Evolutionary conservation across 164 flowering plant genomes (phyloP).

Genomic region (Umbellularia californica): DNA sequence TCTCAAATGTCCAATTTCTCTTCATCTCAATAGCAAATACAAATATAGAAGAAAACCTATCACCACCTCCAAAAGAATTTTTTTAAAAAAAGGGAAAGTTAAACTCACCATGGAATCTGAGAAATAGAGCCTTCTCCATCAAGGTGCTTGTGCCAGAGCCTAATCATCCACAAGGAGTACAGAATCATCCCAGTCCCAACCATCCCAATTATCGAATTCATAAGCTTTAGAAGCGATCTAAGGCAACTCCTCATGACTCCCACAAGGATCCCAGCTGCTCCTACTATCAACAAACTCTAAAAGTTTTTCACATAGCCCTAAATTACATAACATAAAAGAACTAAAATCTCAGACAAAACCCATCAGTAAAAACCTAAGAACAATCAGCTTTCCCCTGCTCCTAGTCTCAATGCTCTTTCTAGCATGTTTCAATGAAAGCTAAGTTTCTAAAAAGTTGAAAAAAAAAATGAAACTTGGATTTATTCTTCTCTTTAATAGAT

Average conservation of each 20-base stretch:
- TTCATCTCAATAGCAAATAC: not conserved
- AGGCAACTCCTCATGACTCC: constrained; percentile 35
- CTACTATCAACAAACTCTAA: too few species aligned
- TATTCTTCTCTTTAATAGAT: too few species aligned
- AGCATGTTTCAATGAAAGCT: too few species aligned
- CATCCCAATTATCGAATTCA: constrained; percentile 39
- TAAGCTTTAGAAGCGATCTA: constrained; percentile 33
- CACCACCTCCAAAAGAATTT: not conserved
- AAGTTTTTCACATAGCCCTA: not conserved
- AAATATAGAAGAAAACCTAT: not conserved
- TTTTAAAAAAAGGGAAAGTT: not conserved
- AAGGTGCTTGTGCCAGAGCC: constrained; percentile 29
- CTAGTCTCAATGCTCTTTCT: too few species aligned
- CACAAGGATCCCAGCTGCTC: constrained; percentile 20
- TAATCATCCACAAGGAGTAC: constrained; percentile 39
- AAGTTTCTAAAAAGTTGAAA: too few species aligned
- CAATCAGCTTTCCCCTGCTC: not conserved
- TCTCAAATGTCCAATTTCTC: not conserved
- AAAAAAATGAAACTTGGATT: too few species aligned
- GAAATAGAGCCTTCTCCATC: constrained; percentile 8
- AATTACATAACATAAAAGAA: not conserved
- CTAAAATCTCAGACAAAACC: not conserved
- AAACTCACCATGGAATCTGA: constrained; percentile 40
- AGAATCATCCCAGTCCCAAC: constrained; percentile 35
- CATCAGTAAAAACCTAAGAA: not conserved